Base-by-base conservation (phyloP, 495 filamentous ascomycete genomes). In the Immersiella caudata region DNA sequence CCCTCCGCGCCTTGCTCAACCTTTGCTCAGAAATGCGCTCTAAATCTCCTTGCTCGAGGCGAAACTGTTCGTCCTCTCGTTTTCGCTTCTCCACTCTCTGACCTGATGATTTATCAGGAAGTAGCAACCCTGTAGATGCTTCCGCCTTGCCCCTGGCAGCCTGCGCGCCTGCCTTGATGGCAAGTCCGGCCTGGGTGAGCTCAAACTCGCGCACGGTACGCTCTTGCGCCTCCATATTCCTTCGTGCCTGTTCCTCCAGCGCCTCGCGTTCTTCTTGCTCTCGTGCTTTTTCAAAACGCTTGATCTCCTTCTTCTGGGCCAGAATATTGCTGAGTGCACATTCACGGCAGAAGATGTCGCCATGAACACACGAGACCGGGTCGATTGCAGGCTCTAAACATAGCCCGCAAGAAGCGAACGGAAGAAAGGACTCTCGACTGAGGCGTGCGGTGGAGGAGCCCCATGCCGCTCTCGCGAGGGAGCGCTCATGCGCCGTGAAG, bases 321-420 rank as follows among this genome's bases (percentile, higher is more conserved):
- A 99, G 84, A 51, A 99, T 88, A 74, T 97, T 97, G 72, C 80
- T 91, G 27, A 97, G 87, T 11, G 94, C 93, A 79, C 95, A 99
- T 78, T 99, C 95, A 66, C 93, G 87, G 74, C 95, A 99, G 80
- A 98, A 98, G n/a, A 99, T 84, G 75, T 98, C 93, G 59, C 94
- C 95, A 67, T 91, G 87, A 16, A 78, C 66, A 71, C 87, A 89
- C 0, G 85, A 85, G 16, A 97, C 93, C 0, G 95, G 95, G 29
- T 91, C 84, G 20, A 89, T 88, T 22, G 94, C 90, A 6, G 92
- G 88, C 71, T 93, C 89, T 1, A 98, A 88, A 69, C 95, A 99
- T 20, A 99, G 85, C 61, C 88, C 87, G 80, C 95, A 99, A 6
- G 91, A 93, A 40, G 88, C 93, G 79, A 99, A 97, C 11, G 93